Percentiles rank a stretch among this genome's conserved stretches.
Evolutionary conservation across 129 eudicot genomes (phyloP).

Genomic region (Mikania micrantha): DNA sequence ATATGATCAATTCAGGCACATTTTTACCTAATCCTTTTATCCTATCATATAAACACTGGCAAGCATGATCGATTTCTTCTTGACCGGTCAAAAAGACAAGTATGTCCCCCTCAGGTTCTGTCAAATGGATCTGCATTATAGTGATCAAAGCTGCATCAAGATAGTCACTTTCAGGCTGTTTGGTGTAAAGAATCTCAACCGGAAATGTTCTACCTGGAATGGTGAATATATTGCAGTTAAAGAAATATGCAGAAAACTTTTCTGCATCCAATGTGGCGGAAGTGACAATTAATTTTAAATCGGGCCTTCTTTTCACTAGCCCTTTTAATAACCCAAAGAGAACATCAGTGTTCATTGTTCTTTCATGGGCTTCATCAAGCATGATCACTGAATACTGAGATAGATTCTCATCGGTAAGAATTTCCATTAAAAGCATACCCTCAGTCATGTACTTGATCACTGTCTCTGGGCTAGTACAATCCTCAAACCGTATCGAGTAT

Average conservation of each 20-base stretch:
- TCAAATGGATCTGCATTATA: conserved; percentile 75
- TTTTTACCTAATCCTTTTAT: conserved; percentile 77
- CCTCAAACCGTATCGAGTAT: conserved; percentile 85
- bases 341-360: conserved; percentile 81
- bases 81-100: conserved; percentile 88
- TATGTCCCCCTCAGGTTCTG: conserved; percentile 87
- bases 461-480: conserved; percentile 83
- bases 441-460: conserved; percentile 88
- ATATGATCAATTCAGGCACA: conserved; percentile 70
- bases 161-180: conserved; percentile 81
- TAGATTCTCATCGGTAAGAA: conserved; percentile 54
- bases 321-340: conserved; percentile 67
- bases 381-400: conserved; percentile 81
- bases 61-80: conserved; percentile 87
- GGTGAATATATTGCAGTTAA: conserved; percentile 71
- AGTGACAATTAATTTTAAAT: conserved; percentile 74
- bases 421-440: conserved; percentile 77
- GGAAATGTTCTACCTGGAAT: conserved; percentile 89
- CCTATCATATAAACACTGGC: conserved; percentile 74
- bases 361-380: conserved; percentile 93
- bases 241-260: conserved; percentile 77
- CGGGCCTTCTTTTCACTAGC: conserved; percentile 58
- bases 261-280: conserved; percentile 84
- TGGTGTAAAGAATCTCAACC: conserved; percentile 72
- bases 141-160: conserved; percentile 84